Evolutionary conservation across 208 protist genomes (phyloP).

Genomic region (Leishmania tarentolae): DNA sequence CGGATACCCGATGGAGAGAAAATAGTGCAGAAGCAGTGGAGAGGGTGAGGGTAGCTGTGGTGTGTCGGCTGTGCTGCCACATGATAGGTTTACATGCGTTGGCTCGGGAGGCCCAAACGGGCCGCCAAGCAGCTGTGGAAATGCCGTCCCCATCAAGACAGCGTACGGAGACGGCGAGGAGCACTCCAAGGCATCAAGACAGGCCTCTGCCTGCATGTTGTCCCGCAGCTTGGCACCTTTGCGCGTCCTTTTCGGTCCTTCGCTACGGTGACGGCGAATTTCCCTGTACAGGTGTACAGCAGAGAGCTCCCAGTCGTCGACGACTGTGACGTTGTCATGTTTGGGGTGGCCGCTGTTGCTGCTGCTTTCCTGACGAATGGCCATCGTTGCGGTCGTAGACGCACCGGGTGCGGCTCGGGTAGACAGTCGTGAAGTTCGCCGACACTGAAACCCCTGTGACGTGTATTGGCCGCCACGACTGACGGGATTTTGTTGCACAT

Average conservation of each 20-base stretch:
- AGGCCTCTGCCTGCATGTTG: background rate
- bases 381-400: background rate
- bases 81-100: background rate
- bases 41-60: background rate
- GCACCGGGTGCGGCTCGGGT: background rate
- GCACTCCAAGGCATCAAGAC: background rate
- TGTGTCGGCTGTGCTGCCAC: background rate
- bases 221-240: background rate
- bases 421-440: background rate
- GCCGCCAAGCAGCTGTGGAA: conserved; percentile 13
- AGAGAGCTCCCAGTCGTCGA: conserved; percentile 16
- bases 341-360: background rate
- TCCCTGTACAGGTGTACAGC: conserved; percentile 12
- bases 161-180: background rate
- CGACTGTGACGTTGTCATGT: background rate
- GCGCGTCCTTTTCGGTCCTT: background rate
- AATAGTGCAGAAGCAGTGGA: conserved; percentile 17
- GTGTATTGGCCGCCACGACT: background rate
- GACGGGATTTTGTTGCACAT: background rate
- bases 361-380: background rate
- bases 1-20: conserved; percentile 25
- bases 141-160: conserved; percentile 6
- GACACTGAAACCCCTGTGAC: background rate
- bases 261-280: conserved; percentile 13
- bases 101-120: background rate